Evolutionary conservation across 139 green algal species (phyloP), one percentile per base, ranked within the genome.

Genomic region (Chlamydomonas applanata): DNA sequence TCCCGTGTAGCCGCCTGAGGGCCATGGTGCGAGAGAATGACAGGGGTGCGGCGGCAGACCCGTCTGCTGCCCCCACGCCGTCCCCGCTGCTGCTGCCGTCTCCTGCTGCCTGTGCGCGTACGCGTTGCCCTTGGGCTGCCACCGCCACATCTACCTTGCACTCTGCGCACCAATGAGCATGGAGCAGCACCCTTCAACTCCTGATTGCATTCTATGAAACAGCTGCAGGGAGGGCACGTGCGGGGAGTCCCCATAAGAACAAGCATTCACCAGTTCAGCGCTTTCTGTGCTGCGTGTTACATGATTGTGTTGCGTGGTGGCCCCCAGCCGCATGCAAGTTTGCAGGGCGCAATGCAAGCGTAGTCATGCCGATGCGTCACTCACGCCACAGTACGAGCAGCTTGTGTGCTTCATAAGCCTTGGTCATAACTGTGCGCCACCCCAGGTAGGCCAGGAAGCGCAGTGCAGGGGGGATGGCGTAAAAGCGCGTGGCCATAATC

Each of bases 1-100:
- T 75, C 85, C 86, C 91, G 72, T 95, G 89, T 44, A 91, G 53
- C 19, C 89, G 90, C 45, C 82, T 66, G 35, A 85, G 62, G 9
- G 78, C 80, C 76, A 92, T 86, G 53, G 76, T 33, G 45, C 64
- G 76, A 22, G 76, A 86, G 57, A 88, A 87, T 19, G 53, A 64
- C 65, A 22, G 49, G n/a, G 53, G 22, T 44, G 24, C 53, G 65
- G 69, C 30, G 54, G 56, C 56, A 46, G 40, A 7, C 40, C 11
- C 40, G 11, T 7, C 40, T 11, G 7, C 40, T 19, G 40, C 7
- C 40, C 40, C 40, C 40, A 11, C 7, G 24, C 13, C 20, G 34
- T 71, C 14, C 27, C 24, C n/a, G 30, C n/a, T 40, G n/a, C 59
- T 35, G 59, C n/a, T 22, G 54, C 54, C 29, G 14, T 56, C 32